These are phyloP conservation scores for Mollisia scopiformis DNA, from an alignment of 2,329 filamentous ascomycete genomes.

Conservation along the genomic window DNA sequence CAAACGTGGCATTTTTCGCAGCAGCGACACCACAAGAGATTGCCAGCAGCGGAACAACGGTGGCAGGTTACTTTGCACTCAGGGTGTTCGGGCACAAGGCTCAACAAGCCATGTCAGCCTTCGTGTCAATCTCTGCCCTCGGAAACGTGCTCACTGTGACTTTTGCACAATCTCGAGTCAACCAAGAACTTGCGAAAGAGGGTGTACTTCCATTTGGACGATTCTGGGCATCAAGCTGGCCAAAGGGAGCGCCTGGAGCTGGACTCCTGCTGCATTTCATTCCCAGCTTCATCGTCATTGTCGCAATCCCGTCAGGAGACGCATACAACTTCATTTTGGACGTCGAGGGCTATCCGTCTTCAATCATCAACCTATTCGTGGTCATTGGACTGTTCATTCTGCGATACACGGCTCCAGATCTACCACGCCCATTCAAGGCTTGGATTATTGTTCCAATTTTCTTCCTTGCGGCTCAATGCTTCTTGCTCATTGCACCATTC, in stretches of 20 bases:
- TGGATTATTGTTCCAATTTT: conserved; percentile 40
- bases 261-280: conserved; percentile 3
- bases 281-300: neutral
- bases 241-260: conserved; percentile 19
- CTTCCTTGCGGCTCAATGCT: conserved; percentile 43
- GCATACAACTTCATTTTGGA: conserved; percentile 42
- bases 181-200: conserved; percentile 50
- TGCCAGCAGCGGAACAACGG: conserved; percentile 51
- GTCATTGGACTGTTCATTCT: conserved; percentile 38
- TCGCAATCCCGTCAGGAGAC: conserved; percentile 23
- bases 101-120: conserved; percentile 31
- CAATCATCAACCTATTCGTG: conserved; percentile 38
- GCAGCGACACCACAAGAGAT: conserved; percentile 59
- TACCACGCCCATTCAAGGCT: conserved; percentile 42
- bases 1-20: conserved; percentile 61
- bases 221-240: conserved; percentile 35
- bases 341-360: conserved; percentile 40
- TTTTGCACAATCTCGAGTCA: conserved; percentile 49
- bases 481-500: conserved; percentile 46
- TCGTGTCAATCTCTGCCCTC: conserved; percentile 50
- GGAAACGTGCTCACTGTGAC: conserved; percentile 52
- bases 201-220: conserved; percentile 47
- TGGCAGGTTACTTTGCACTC: conserved; percentile 56
- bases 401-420: conserved; percentile 28
- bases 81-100: conserved; percentile 50